These are phyloP conservation scores for Scheffersomyces segobiensis DNA, from an alignment of 1,139 yeast genomes.

Conservation along the genomic window DNA sequence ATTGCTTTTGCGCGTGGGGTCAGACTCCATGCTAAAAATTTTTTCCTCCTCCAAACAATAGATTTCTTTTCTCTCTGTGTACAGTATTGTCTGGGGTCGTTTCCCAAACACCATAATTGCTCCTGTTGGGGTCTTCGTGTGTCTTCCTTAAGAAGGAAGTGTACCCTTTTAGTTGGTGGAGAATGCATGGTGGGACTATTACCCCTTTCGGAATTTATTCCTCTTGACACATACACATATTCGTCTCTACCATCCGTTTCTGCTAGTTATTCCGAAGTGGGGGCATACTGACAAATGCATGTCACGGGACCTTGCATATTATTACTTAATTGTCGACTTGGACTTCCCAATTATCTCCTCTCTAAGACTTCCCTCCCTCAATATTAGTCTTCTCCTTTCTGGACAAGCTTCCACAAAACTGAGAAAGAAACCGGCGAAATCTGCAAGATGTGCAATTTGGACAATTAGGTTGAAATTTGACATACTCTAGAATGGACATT, in stretches of 20 bases:
- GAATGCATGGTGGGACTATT: background rate
- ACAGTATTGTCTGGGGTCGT: background rate
- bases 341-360: background rate
- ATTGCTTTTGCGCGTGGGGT: background rate
- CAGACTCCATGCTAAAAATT: background rate
- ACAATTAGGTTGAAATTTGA: background rate
- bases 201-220: background rate
- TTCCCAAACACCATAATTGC: background rate
- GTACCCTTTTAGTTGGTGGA: background rate
- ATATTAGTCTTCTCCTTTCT: background rate
- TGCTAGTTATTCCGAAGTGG: background rate
- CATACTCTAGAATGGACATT: background rate
- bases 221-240: background rate
- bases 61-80: background rate
- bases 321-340: background rate
- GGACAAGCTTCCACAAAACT: background rate
- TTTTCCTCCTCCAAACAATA: background rate
- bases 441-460: background rate
- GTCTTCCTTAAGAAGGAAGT: background rate
- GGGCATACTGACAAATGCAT: background rate
- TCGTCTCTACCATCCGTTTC: background rate
- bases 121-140: background rate
- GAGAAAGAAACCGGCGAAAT: background rate
- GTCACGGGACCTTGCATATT: background rate
- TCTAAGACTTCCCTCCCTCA: background rate